Base-by-base conservation (phyloP, 2,329 filamentous ascomycete genomes). In the Pochonia chlamydosporia region DNA sequence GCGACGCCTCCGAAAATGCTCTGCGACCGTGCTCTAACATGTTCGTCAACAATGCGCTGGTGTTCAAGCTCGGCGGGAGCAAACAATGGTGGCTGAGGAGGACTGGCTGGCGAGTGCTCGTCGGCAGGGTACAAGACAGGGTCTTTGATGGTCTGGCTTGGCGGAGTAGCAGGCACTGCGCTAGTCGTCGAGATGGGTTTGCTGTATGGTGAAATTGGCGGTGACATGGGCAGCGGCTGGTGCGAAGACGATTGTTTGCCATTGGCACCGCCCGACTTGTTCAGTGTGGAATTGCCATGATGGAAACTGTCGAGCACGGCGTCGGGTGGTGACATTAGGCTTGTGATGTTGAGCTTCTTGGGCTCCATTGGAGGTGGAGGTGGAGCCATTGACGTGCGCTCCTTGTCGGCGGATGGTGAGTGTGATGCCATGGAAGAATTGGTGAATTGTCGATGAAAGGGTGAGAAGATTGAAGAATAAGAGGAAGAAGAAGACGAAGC, bases 291-390 rank as follows among this genome's bases (percentile, higher is more conserved):
- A 26, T 23, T 18, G 26, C 35, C 35, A 18, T 68, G 64, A 40
- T 56, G 63, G 60, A 82, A 83, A 55, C 63, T 78, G 52, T 83
- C 79, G 42, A 70, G 72, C 28, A 70, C 60, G n/a, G 69, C 68
- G 31, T 82, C 79, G 20, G 80, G 80, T 26, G 81, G 81, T 20
- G 81, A 84, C 74, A 84, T 81, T 49, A 84, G 66, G 51, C 69
- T 81, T 66, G 62, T 73, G 53, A 78, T 76, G 51, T 74, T 69
- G 45, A 73, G 56, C 54, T 74, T 76, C 59, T 69, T 74, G 4
- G 54, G 26, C 20, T 54, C 53, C 43, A 56, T 54, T 33, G 59
- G 41, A 20, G 56, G 47, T 30, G 57, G 56, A 40, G 62, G 61
- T 41, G 63, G 62, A 25, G 57, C 59, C 60, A 62, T 63, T 56